Conservation (phyloP, 2,329 filamentous ascomycete genomes). For the Colletotrichum sp. region DNA sequence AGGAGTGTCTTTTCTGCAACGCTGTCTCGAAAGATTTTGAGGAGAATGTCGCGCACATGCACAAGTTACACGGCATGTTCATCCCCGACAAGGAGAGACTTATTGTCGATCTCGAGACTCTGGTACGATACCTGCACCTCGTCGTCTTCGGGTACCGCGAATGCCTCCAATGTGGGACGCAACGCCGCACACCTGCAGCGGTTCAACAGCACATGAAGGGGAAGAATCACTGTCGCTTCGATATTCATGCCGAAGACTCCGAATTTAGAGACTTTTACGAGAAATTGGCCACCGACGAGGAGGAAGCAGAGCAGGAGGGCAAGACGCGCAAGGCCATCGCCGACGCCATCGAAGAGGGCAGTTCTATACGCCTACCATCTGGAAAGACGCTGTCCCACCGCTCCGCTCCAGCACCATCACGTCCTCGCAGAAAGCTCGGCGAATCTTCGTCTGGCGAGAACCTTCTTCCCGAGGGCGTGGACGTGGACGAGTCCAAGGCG, state of each 20-base stretch:
- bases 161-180: constrained; percentile 55
- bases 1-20: constrained; percentile 49
- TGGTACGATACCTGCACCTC: constrained; percentile 53
- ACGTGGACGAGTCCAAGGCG: neutral
- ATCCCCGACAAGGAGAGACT: constrained; percentile 44
- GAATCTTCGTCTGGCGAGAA: rapidly evolving
- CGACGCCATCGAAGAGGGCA: constrained; percentile 25
- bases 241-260: constrained; percentile 35
- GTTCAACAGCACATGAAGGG: constrained; percentile 56
- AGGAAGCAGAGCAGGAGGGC: neutral
- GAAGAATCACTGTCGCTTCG: constrained; percentile 52
- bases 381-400: constrained; percentile 38
- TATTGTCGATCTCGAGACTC: constrained; percentile 48
- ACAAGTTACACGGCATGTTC: constrained; percentile 49
- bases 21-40: constrained; percentile 31
- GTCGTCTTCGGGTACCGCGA: constrained; percentile 53
- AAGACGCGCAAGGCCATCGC: neutral
- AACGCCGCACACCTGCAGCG: constrained; percentile 44
- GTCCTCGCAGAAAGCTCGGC: neutral
- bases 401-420: neutral
- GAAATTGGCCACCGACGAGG: neutral
- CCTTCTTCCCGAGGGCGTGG: neutral
- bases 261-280: constrained; percentile 49
- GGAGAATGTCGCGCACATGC: constrained; percentile 52
- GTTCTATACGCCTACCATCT: constrained; percentile 37